A percentile compares a stretch with the other conserved stretches of the same genome.
These are phyloP conservation scores for Borealophlyctis nickersoniae DNA, from an alignment of 192 early-diverging fungal genomes.

Conservation along the genomic window DNA sequence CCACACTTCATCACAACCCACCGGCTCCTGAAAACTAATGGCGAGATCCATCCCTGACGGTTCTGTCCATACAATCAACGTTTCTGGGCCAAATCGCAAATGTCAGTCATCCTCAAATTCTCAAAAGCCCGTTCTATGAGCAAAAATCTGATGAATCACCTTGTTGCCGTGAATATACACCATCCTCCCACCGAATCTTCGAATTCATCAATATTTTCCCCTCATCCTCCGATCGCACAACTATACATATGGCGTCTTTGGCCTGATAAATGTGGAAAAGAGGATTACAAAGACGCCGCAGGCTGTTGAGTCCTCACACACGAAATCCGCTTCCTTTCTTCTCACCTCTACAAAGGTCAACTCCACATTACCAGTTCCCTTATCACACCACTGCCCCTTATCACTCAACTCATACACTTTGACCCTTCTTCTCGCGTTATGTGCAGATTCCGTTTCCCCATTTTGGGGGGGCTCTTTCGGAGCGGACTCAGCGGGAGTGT, in stretches of 20 bases:
- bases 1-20: slow-evolving; percentile 82
- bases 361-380: slow-evolving; percentile 79
- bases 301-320: neutral
- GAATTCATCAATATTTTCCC: slow-evolving; percentile 61
- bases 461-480: neutral
- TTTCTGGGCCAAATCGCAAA: slow-evolving; percentile 44
- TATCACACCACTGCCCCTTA: slow-evolving; percentile 72
- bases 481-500: too few species aligned
- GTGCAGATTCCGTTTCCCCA: neutral
- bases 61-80: slow-evolving; percentile 92
- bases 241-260: slow-evolving; percentile 30
- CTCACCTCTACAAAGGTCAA: slow-evolving; percentile 65
- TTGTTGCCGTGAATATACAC: slow-evolving; percentile 82
- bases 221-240: slow-evolving; percentile 40
- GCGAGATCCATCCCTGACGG: slow-evolving; percentile 75
- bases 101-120: neutral
- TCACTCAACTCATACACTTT: slow-evolving; percentile 78
- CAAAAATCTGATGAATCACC: slow-evolving; percentile 47
- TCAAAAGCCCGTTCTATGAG: neutral
- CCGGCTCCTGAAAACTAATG: slow-evolving; percentile 87
- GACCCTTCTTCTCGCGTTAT: slow-evolving; percentile 47
- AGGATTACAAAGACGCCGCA: neutral
- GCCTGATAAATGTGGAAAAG: slow-evolving; percentile 3
- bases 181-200: slow-evolving; percentile 60
- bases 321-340: neutral